A percentile compares a stretch with the other conserved stretches of the same genome.
phyloP scores from a whole-genome alignment of 2,329 filamentous ascomycete genomes.

The Aspergillus thermomutatus region DNA sequence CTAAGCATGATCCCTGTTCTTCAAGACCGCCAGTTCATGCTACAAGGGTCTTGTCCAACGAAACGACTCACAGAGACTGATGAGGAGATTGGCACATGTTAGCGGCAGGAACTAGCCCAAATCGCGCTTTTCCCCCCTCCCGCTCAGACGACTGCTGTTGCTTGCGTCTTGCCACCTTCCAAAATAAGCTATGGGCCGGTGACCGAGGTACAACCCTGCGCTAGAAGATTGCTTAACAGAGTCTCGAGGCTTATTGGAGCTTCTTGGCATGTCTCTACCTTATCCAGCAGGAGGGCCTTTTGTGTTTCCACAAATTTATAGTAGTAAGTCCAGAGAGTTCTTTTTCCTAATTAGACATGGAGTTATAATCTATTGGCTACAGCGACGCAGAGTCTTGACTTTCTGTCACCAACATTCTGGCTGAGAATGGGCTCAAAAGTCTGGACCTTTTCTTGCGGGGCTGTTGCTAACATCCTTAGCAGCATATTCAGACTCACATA shows the following conservation, averaged over 20 bases:
- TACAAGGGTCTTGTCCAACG: background rate
- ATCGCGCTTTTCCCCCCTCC: background rate
- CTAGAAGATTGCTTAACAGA: conserved; percentile 5
- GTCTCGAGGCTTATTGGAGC: background rate
- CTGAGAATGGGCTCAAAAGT: background rate
- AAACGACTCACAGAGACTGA: background rate
- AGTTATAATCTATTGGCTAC: background rate
- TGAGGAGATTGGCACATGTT: background rate
- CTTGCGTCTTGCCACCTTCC: conserved; percentile 3
- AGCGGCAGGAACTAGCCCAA: conserved; percentile 1
- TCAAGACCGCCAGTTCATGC: background rate
- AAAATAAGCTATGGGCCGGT: conserved; percentile 2
- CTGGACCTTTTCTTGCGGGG: background rate
- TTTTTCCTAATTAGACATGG: background rate
- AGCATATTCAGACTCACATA: background rate
- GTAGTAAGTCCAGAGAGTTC: background rate
- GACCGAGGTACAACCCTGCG: conserved; percentile 3
- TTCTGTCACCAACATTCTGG: background rate
- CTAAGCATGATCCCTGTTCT: background rate
- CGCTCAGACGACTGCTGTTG: background rate
- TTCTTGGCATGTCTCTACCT: background rate
- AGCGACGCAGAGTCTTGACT: background rate
- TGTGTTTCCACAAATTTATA: background rate
- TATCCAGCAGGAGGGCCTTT: background rate
- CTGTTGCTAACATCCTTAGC: background rate